Evolutionary conservation across 108 stramenopile genomes (phyloP), one percentile per base, ranked within the genome.

Genomic region (Skeletonema menzelii): DNA sequence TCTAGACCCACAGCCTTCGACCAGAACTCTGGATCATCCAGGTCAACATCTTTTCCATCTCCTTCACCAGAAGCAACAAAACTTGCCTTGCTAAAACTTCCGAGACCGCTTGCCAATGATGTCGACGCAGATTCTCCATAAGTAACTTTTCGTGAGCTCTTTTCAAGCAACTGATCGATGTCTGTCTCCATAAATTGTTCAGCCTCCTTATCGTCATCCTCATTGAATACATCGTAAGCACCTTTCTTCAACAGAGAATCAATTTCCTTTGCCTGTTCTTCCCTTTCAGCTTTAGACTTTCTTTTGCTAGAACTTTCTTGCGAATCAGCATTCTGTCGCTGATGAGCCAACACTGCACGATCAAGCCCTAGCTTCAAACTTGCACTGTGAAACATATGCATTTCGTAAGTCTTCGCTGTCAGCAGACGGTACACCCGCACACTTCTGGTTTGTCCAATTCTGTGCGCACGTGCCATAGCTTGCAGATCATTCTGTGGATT

Each of bases 331-430:
- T 89, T 82, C 57, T 91, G 83, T 57, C 95, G 56, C 65, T 90
- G 88, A 57, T 92, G 91, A n/a, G 94, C 90, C 70, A 99, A 79
- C 7, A 99, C 96, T 8, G 97, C 98, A 66, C 95, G 82, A 72
- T 99, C 99, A 15, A 99, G 75, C 35, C 97, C 98, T 0, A 99
- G 85, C 70, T 99, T 99, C 72, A 96, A 83, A 56, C 94, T 94
- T 11, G 98, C 98, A 69, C 86, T 87, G 73, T 99, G 95, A 64
- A 99, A 99, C 97, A 98, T 97, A 69, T 97, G 95, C 88, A 95
- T 92, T 73, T 98, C 99, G 80, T 98, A 99, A 7, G 97, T 99
- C 58, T 95, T 95, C 19, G 96, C 87, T 12, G 97, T 97, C 26
- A 99, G 81, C 7, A 98, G 84, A 8, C 92, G 87, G 68, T 91